Evolutionary conservation across 768 basidiomycete species (phyloP).

Genomic region (Pholiota conissans): DNA sequence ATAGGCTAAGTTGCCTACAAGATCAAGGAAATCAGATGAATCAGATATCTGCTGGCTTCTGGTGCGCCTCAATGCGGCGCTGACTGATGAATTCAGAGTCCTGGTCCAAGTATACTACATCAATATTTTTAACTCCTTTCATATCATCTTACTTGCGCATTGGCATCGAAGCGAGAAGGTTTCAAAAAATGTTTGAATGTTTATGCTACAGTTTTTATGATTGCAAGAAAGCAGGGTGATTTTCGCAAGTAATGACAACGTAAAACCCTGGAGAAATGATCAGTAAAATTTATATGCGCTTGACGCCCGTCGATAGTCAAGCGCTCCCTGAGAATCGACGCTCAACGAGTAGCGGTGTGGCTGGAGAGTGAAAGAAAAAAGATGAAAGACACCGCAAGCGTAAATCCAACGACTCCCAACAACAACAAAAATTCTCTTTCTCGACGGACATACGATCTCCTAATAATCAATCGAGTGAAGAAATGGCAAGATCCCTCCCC

Average conservation of each 20-base stretch:
- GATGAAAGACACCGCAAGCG: conserved; percentile 20
- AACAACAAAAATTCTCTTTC: conserved; percentile 21
- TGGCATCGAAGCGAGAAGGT: no score
- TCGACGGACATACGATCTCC: conserved; percentile 16
- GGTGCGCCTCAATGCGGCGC: no score
- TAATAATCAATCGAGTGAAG: conserved; percentile 5
- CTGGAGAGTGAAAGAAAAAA: background rate
- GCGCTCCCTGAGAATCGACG: conserved; percentile 4
- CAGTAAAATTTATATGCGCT: conserved; percentile 5
- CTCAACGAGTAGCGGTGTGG: conserved; percentile 11
- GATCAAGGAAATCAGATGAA: no score
- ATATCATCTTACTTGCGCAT: no score
- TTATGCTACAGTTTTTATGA: background rate
- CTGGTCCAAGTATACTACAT: no score
- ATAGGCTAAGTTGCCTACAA: no score
- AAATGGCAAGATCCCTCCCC: background rate
- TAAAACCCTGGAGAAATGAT: conserved; percentile 5
- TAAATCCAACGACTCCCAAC: conserved; percentile 15
- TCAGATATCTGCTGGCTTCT: no score
- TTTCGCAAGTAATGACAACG: background rate
- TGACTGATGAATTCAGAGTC: no score
- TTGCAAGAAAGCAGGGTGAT: no score
- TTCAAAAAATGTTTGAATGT: no score
- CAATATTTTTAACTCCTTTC: no score
- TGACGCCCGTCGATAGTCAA: conserved; percentile 10